Percentiles rank a stretch among this genome's conserved stretches.
phyloP scores from a whole-genome alignment of 23 red algal genomes.

The Agarophyton chilense region DNA sequence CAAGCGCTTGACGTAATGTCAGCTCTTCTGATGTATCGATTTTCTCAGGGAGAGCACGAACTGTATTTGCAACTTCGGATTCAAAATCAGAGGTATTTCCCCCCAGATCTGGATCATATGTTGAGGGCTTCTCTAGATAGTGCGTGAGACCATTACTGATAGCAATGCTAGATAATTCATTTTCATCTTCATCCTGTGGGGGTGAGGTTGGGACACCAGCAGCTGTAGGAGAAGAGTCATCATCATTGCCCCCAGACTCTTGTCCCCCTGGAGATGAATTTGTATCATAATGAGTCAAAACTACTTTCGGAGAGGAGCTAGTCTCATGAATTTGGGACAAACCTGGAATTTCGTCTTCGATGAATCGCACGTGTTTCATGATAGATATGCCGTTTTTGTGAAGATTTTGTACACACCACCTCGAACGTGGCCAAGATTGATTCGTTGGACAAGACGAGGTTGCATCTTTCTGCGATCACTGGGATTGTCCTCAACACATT shows the following conservation, averaged over 20 bases:
- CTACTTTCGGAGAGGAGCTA: too few species aligned
- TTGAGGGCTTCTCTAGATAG: constrained; percentile 19
- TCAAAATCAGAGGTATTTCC: not conserved
- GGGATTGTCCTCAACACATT: not conserved
- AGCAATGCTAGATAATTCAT: too few species aligned
- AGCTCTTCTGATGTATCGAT: too few species aligned
- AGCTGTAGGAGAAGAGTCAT: not conserved
- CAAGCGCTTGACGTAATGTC: too few species aligned
- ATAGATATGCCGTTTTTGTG: not conserved
- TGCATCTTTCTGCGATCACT: not conserved
- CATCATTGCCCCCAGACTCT: too few species aligned
- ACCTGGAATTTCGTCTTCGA: not conserved
- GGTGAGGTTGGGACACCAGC: too few species aligned
- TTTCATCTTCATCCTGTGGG: too few species aligned
- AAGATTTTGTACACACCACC: not conserved
- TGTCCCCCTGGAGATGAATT: too few species aligned
- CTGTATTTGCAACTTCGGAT: not conserved
- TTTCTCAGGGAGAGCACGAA: not conserved
- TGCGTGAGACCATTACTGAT: not conserved
- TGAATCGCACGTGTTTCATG: constrained; percentile 26
- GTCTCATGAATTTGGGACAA: not conserved
- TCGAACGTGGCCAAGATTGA: constrained; percentile 12
- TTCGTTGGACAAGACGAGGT: not conserved
- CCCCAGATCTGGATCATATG: constrained; percentile 23
- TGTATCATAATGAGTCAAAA: too few species aligned